These are phyloP conservation scores for Talaromyces marneffei DNA, from an alignment of 2,329 filamentous ascomycete species.

Conservation along the genomic window DNA sequence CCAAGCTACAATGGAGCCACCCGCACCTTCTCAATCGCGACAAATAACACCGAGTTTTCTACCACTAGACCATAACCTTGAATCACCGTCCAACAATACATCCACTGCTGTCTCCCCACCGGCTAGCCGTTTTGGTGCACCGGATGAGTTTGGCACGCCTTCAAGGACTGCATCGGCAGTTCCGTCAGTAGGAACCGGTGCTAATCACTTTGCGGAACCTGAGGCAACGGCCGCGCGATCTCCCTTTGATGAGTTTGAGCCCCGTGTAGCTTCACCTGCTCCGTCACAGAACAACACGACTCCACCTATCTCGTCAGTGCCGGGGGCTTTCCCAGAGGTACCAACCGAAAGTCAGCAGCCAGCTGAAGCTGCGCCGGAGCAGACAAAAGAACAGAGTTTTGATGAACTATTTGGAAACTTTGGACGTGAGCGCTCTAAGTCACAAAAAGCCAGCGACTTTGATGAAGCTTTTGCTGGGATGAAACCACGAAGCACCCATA, in stretches of 20 bases:
- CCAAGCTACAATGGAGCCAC: constrained; percentile 34
- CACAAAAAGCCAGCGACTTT: constrained; percentile 43
- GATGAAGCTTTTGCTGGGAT: constrained; percentile 44
- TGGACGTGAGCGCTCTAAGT: constrained; percentile 39
- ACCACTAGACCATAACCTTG: constrained; percentile 55
- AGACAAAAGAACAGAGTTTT: constrained; percentile 37
- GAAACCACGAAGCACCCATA: constrained; percentile 40
- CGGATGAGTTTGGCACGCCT: constrained; percentile 41
- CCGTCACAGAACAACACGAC: not conserved
- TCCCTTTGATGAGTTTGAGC: constrained; percentile 30
- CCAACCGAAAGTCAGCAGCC: constrained; percentile 7
- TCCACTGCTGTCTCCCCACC: constrained; percentile 68
- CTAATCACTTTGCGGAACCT: not conserved
- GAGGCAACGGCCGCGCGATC: constrained; percentile 20
- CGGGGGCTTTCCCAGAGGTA: constrained; percentile 43
- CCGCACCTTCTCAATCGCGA: constrained; percentile 39
- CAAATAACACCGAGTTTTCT: constrained; percentile 58
- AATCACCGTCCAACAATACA: constrained; percentile 65
- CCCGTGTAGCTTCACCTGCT: constrained; percentile 11
- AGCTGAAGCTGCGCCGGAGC: constrained; percentile 20
- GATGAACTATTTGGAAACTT: constrained; percentile 43
- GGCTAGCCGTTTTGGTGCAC: constrained; percentile 55
- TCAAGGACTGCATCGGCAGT: constrained; percentile 16
- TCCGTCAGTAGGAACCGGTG: not conserved
- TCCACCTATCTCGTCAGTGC: constrained; percentile 26